phyloP scores from a whole-genome alignment of 2,329 filamentous ascomycete genomes.

The Xylariaceae sp. region DNA sequence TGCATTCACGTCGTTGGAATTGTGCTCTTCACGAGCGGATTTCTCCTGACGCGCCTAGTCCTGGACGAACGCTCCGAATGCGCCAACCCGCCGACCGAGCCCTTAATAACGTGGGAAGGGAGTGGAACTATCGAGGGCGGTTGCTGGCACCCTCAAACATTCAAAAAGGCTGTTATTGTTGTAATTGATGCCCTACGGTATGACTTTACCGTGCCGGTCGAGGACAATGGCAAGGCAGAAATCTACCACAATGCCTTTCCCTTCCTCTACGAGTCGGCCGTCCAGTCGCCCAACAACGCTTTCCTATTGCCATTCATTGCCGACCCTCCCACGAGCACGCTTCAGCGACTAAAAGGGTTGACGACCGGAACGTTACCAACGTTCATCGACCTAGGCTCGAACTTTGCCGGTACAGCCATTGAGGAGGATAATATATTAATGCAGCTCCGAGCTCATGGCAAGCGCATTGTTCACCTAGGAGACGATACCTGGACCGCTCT shows the following conservation, averaged over 20 bases:
- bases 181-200: slow-evolving; percentile 92
- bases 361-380: slow-evolving; percentile 94
- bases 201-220: slow-evolving; percentile 86
- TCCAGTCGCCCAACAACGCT: slow-evolving; percentile 69
- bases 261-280: slow-evolving; percentile 76
- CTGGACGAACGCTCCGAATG: slow-evolving; percentile 72
- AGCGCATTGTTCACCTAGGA: slow-evolving; percentile 87
- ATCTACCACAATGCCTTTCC: slow-evolving; percentile 86
- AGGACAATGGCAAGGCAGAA: slow-evolving; percentile 46
- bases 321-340: slow-evolving; percentile 87
- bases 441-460: slow-evolving; percentile 58
- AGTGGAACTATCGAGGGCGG: slow-evolving; percentile 52
- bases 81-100: slow-evolving; percentile 59
- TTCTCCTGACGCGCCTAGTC: slow-evolving; percentile 81
- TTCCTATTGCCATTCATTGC: slow-evolving; percentile 94
- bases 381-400: slow-evolving; percentile 89
- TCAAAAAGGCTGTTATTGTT: slow-evolving; percentile 85
- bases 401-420: slow-evolving; percentile 90
- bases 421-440: slow-evolving; percentile 79
- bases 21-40: slow-evolving; percentile 90
- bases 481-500: slow-evolving; percentile 95
- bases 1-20: slow-evolving; percentile 74
- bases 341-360: slow-evolving; percentile 87
- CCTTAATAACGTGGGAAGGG: slow-evolving; percentile 39
- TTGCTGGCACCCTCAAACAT: slow-evolving; percentile 95